Base-by-base conservation (phyloP, 164 flowering plant species). In the Stephania japonica region DNA sequence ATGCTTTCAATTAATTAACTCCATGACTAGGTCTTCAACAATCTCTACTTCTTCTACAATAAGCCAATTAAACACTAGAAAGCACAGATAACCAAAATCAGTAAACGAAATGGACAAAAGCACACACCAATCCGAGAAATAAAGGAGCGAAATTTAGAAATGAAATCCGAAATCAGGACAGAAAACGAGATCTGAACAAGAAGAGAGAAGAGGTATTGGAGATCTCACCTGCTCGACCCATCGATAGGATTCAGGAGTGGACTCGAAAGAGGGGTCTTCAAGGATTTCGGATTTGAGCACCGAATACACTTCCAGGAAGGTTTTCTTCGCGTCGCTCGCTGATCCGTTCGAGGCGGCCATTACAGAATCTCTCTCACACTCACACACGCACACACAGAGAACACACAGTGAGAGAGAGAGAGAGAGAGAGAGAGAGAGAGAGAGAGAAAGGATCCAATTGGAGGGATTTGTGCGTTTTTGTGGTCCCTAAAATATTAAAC, bases 191-290 rank as follows among this genome's bases (percentile, higher is more conserved):
- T 26, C 42, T 56, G 67, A 70, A 6, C 42, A 53, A 64, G 72
- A 23, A 18, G 47, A 14, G 21, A 44, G 7, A 50, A 32, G 72
- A 12, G 8, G 23, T 72, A 42, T 26, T 56, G 6, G 7, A 3
- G 1, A 23, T 59, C 63, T 41, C 78, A 92, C 99, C 84, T 82
- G 81, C 0, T 95, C 94, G 70, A 91, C 88, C 99, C 99, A 95
- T 75, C 87, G 87, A 44, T 89, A 91, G 70, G 98, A 85, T 75
- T 78, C 88, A 24, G 87, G 86, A 9, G 90, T 82, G 83, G 83
- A 90, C 24, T 93, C 94, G 78, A 95, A 93, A 77, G 91, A 89
- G n/a, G 97, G 91, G 79, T 95, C 99, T 4, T 85, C 49, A 25
- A 93, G 88, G 42, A 95, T 91, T 78, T 95, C 97, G 18, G 90